Evolutionary conservation across 169 alveolate genomes (phyloP).

Genomic region (Eimeria acervulina): DNA sequence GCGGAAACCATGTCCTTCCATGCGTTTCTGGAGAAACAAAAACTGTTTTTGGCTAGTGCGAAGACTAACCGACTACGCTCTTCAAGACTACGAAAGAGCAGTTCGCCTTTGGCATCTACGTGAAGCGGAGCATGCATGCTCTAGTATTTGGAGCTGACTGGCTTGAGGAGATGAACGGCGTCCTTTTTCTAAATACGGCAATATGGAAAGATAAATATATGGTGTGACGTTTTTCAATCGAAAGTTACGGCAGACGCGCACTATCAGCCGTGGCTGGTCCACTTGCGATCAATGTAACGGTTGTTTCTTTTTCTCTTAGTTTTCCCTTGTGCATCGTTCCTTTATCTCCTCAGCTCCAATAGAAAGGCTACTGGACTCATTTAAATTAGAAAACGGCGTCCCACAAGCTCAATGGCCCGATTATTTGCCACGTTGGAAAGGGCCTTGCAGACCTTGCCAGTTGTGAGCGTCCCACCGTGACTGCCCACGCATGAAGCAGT

Average conservation of each 20-base stretch:
- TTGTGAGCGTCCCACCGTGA: background rate
- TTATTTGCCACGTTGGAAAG: background rate
- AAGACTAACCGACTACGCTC: background rate
- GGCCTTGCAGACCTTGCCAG: background rate
- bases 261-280: background rate
- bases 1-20: background rate
- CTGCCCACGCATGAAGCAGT: background rate
- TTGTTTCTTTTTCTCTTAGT: background rate
- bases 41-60: background rate
- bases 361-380: background rate
- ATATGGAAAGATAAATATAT: background rate
- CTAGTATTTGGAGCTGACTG: background rate
- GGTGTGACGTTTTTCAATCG: background rate
- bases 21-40: background rate
- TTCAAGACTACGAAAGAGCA: no score
- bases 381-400: background rate
- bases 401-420: background rate
- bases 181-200: background rate
- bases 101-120: no score
- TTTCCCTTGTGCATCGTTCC: background rate
- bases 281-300: constrained; percentile 26
- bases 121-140: background rate
- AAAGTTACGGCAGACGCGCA: background rate
- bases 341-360: background rate
- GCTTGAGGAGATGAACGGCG: background rate